A percentile compares a stretch with the other conserved stretches of the same genome.
These are phyloP conservation scores for Garcileccinum viscosum DNA, from an alignment of 1,284 basidiomycete species.

Conservation along the genomic window DNA sequence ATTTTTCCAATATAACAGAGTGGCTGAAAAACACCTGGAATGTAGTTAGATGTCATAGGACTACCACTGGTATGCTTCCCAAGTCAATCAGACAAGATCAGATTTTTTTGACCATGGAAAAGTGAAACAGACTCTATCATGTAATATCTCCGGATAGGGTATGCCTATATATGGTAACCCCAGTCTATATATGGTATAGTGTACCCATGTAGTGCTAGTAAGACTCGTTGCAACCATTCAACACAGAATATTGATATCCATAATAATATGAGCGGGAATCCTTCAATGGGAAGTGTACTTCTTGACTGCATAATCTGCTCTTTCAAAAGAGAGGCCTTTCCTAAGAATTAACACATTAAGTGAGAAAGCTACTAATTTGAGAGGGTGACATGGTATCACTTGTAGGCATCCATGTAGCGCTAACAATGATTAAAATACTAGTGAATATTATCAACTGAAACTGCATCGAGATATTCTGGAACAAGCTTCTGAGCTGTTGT, in stretches of 20 bases:
- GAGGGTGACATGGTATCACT: neutral
- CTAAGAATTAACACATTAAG: too few relatives aligned
- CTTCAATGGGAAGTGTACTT: neutral
- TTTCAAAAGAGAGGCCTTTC: neutral
- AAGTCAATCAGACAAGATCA: neutral
- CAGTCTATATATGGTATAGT: neutral
- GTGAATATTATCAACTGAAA: neutral
- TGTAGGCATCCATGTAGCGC: neutral
- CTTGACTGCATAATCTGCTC: neutral
- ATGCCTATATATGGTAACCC: neutral
- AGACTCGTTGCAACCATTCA: too few relatives aligned
- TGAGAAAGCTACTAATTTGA: too few relatives aligned
- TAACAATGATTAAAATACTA: neutral
- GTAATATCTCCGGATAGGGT: neutral
- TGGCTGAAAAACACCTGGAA: neutral
- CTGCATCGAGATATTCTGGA: neutral
- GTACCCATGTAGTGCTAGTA: too few relatives aligned
- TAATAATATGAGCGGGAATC: neutral
- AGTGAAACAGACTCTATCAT: neutral
- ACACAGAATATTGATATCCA: neutral
- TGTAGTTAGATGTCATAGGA: neutral
- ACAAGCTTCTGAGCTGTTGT: neutral
- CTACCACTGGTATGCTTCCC: neutral
- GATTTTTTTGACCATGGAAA: neutral
- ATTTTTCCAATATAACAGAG: neutral